These are phyloP conservation scores for Clohesyomyces aquaticus DNA, from an alignment of 495 filamentous ascomycete species.

Conservation along the genomic window DNA sequence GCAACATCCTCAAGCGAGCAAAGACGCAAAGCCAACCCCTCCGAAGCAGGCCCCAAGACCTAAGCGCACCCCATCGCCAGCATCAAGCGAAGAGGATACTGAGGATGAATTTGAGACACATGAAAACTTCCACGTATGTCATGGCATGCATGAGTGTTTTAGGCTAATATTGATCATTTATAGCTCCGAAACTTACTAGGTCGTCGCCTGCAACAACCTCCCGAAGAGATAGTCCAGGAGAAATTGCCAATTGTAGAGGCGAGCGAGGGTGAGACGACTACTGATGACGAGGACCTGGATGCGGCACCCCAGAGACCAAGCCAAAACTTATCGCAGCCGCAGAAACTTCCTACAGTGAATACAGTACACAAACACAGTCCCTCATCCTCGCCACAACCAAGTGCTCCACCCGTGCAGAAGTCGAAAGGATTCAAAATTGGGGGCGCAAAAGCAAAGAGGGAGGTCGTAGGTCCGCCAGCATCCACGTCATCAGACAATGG, in stretches of 20 bases:
- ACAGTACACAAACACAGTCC: neutral
- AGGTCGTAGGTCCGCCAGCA: neutral
- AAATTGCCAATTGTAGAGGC: neutral
- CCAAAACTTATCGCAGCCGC: slow-evolving; percentile 3
- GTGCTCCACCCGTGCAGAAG: slow-evolving; percentile 1
- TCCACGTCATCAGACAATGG: neutral
- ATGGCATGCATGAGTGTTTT: neutral
- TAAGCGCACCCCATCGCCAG: slow-evolving; percentile 38
- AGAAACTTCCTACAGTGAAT: neutral
- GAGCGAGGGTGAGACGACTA: slow-evolving; percentile 24
- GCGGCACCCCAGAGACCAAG: slow-evolving; percentile 19
- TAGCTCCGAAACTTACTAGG: neutral
- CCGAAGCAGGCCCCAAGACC: neutral
- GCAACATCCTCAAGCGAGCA: neutral
- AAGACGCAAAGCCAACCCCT: neutral
- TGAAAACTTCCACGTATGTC: slow-evolving; percentile 29
- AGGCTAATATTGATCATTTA: neutral
- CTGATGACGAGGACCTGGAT: slow-evolving; percentile 39
- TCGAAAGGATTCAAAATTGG: slow-evolving; percentile 34
- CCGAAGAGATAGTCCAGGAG: neutral
- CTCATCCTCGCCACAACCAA: slow-evolving; percentile 10
- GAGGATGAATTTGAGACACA: slow-evolving; percentile 43
- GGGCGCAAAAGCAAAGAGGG: slow-evolving; percentile 17
- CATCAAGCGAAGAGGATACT: slow-evolving; percentile 44
- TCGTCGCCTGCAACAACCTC: neutral